Evolutionary conservation across 2,329 filamentous ascomycete genomes (phyloP).

Genomic region (Monosporascus sp.): DNA sequence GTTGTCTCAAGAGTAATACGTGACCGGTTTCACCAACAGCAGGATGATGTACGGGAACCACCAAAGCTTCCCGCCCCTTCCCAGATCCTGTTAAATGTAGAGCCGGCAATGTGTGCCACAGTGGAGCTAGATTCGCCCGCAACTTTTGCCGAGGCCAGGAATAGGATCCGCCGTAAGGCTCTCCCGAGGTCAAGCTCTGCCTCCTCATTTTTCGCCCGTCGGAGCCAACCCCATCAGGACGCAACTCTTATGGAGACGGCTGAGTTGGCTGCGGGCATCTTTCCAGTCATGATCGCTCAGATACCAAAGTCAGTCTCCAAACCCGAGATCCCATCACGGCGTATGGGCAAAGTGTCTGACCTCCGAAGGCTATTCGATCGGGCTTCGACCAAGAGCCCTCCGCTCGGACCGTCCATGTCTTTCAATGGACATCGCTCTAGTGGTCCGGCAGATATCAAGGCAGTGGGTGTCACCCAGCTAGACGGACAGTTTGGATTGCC

Average conservation of each 20-base stretch:
- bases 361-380: constrained; percentile 25
- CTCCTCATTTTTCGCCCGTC: neutral
- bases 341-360: constrained; percentile 23
- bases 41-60: neutral
- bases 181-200: neutral
- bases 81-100: neutral
- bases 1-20: constrained; percentile 6
- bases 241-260: neutral
- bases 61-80: neutral
- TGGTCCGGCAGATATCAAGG: constrained; percentile 7
- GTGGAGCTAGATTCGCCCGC: neutral
- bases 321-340: constrained; percentile 3
- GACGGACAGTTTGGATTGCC: neutral
- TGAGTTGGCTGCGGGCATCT: neutral
- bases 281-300: neutral
- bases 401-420: constrained; percentile 16
- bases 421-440: constrained; percentile 12
- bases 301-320: constrained; percentile 2
- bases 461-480: neutral
- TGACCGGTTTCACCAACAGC: constrained; percentile 6
- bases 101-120: neutral
- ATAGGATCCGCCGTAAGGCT: neutral
- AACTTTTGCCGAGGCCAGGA: neutral
- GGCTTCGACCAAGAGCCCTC: constrained; percentile 9
- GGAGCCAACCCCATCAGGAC: neutral